Percentiles rank a stretch among this genome's conserved stretches.
Conservation (phyloP, 2,329 filamentous ascomycete genomes). For the Sporothrix brunneoviolacea region DNA sequence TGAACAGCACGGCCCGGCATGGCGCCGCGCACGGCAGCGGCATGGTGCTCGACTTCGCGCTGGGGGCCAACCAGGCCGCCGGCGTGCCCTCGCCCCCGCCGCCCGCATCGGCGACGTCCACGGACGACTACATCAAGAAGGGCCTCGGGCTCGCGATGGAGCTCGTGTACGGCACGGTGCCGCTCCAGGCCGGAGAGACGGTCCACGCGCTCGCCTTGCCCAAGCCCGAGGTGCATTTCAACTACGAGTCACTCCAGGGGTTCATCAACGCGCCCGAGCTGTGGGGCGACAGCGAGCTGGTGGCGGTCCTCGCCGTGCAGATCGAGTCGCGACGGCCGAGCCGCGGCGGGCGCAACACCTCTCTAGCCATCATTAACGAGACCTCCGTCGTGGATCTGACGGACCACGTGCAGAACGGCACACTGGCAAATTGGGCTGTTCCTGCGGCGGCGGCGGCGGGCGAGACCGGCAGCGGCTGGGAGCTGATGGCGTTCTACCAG, state of each 20-base stretch:
- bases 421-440: too few relatives aligned
- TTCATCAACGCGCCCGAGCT: conserved; percentile 20
- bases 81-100: conserved; percentile 20
- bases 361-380: conserved; percentile 5
- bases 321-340: neutral
- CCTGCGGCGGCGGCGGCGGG: too few relatives aligned
- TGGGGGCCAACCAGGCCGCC: conserved; percentile 21
- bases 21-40: conserved; percentile 1
- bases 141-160: conserved; percentile 30
- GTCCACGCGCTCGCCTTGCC: conserved; percentile 18
- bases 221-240: conserved; percentile 15
- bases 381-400: conserved; percentile 15
- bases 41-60: conserved; percentile 20
- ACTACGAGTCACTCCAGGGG: conserved; percentile 13
- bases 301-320: conserved; percentile 19
- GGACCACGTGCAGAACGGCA: conserved; percentile 3
- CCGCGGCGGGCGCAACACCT: neutral
- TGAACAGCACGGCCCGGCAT: conserved; percentile 14
- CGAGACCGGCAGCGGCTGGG: conserved; percentile 9
- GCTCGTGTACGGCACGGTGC: conserved; percentile 25
- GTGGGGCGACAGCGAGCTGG: conserved; percentile 19
- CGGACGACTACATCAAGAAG: conserved; percentile 4
- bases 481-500: conserved; percentile 20
- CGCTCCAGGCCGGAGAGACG: conserved; percentile 23
- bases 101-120: neutral